Evolutionary conservation across 2,329 filamentous ascomycete genomes (phyloP), one percentile per base, ranked within the genome.

Genomic region (Fusarium domesticum): DNA sequence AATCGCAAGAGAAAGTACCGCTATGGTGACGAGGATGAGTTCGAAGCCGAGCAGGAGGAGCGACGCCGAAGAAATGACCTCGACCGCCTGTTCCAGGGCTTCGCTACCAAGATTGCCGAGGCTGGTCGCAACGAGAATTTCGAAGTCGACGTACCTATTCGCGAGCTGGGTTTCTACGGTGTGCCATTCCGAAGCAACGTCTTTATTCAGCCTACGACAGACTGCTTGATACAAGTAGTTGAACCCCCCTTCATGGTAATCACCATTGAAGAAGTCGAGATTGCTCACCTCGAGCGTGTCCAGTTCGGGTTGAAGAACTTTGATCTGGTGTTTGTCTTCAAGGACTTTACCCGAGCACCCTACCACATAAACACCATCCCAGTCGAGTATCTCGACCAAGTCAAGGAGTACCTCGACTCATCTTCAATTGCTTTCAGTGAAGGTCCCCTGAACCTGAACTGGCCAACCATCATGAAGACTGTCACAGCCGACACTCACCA

Each of bases 381-480:
- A 0, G 89, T 98, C 18, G 93, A 98, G 64, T 89, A 86, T 3
- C 77, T 98, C 4, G 93, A 98, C 57, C 85, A 89, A 42, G 92
- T 98, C 56, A 97, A 97, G 70, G 95, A 98, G 63, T 98, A 93
- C 84, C 80, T 98, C 8, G 92, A 98, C 68, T 91, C 86, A 1
- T 91, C 93, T 37, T 92, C 98, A 63, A 95, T 98, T 62, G 85
- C 93, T 15, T 97, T 85, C 73, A 87, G 83, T 11, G 95, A 98
- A 69, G 93, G 93, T 45, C 93, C 92, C 1, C 82, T 98, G 57
- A 98, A 98, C 72, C 78, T 98, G 45, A 97, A 97, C 76, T 98
- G 93, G 93, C 87, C 88, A 10, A 96, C 91, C 14, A 98, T 98
- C 64, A 98, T 98, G 90, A 98, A 98, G 78, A 98, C 93, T 0